Evolutionary conservation across 306 rosid species (phyloP).

Genomic region (Abrus precatorius): DNA sequence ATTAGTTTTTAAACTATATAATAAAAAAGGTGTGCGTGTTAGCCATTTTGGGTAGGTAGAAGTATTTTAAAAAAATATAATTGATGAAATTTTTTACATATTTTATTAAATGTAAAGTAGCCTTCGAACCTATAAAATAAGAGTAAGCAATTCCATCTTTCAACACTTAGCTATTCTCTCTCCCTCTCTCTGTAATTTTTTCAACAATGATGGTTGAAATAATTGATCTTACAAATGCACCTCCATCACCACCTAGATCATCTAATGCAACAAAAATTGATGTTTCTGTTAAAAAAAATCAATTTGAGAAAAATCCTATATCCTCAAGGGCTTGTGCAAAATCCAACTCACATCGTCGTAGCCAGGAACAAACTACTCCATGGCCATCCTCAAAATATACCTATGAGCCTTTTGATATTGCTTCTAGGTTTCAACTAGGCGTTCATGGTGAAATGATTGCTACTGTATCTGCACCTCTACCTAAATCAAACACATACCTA

Average conservation of each 20-base stretch:
- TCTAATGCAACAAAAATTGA: background rate
- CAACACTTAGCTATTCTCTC: background rate
- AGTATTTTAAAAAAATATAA: too few species aligned
- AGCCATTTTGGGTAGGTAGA: background rate
- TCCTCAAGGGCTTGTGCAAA: too few species aligned
- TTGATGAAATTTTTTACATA: background rate
- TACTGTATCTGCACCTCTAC: too few species aligned
- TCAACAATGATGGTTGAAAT: constrained; percentile 19
- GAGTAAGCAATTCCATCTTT: background rate
- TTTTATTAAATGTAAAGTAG: background rate
- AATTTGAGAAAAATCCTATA: background rate
- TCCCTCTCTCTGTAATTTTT: background rate
- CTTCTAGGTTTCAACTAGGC: background rate
- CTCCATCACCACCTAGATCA: constrained; percentile 21
- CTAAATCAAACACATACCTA: background rate
- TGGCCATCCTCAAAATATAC: too few species aligned
- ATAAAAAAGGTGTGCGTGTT: too few species aligned
- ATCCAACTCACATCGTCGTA: too few species aligned
- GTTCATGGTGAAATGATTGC: background rate
- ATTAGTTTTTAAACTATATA: too few species aligned
- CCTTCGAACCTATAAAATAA: constrained; percentile 1
- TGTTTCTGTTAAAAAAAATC: background rate
- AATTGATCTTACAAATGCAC: constrained; percentile 27
- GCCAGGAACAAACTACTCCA: too few species aligned
- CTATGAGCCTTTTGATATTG: background rate